Conservation (phyloP, 2,329 filamentous ascomycete species). For the Colletotrichum gigasporum region DNA sequence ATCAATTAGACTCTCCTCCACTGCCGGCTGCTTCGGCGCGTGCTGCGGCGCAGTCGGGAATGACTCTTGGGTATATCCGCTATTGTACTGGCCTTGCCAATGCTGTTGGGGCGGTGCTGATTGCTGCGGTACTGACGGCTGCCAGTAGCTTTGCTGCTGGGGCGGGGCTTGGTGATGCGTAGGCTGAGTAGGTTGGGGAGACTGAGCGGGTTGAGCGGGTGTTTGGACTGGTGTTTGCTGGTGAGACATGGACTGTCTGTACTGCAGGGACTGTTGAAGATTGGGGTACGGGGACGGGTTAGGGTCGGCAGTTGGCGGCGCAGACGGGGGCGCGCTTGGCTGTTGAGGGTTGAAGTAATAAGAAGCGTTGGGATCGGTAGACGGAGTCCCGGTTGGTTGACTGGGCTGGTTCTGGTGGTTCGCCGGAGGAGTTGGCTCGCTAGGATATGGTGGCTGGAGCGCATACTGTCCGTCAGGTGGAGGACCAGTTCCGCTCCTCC, state of each 20-base stretch:
- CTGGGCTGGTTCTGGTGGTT: slow-evolving; percentile 39
- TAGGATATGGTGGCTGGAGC: slow-evolving; percentile 43
- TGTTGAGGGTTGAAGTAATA: slow-evolving; percentile 65
- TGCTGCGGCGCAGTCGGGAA: slow-evolving; percentile 75
- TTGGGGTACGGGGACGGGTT: slow-evolving; percentile 62
- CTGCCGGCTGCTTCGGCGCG: slow-evolving; percentile 63
- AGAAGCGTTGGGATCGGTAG: slow-evolving; percentile 61
- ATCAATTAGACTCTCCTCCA: slow-evolving; percentile 85
- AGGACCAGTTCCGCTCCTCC: slow-evolving; percentile 48
- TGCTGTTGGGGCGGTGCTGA: slow-evolving; percentile 39
- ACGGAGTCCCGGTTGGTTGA: slow-evolving; percentile 37
- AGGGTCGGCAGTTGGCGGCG: slow-evolving; percentile 49
- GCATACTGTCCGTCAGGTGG: slow-evolving; percentile 43
- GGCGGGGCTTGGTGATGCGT: slow-evolving; percentile 34
- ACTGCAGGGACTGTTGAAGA: slow-evolving; percentile 57
- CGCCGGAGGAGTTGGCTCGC: slow-evolving; percentile 41
- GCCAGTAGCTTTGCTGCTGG: slow-evolving; percentile 45
- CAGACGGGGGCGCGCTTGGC: slow-evolving; percentile 39
- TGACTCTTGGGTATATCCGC: slow-evolving; percentile 65
- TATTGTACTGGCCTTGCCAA: slow-evolving; percentile 37
- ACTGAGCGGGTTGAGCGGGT: slow-evolving; percentile 48
- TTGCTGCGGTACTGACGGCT: slow-evolving; percentile 42
- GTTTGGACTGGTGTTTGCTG: slow-evolving; percentile 39
- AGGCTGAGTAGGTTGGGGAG: no score
- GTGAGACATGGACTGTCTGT: slow-evolving; percentile 51